phyloP scores from a whole-genome alignment of 1,284 basidiomycete genomes.

The Rhizopogon parksii region DNA sequence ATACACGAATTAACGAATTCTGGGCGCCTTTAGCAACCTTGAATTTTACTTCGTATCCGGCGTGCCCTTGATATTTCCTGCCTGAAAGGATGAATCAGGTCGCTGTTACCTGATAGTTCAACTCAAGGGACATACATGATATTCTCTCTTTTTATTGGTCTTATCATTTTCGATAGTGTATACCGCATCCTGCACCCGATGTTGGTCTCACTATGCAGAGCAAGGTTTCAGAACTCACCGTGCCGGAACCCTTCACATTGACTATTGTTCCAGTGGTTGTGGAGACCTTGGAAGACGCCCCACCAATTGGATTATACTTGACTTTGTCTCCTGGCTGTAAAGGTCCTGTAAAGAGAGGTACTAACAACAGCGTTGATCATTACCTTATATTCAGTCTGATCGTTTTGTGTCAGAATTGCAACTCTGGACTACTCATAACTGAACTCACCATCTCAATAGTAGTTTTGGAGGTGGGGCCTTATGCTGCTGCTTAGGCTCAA shows the following conservation, averaged over 20 bases:
- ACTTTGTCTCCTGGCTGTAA: constrained; percentile 35
- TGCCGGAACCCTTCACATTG: constrained; percentile 25
- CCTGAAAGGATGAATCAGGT: constrained; percentile 17
- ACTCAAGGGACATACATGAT: constrained; percentile 25
- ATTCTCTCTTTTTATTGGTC: constrained; percentile 36
- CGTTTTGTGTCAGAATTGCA: neutral
- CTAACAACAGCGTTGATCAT: too few species aligned
- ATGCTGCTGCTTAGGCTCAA: neutral
- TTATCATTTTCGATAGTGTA: constrained; percentile 39
- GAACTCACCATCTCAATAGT: neutral
- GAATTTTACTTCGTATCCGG: constrained; percentile 9
- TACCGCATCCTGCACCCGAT: constrained; percentile 20
- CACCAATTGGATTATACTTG: constrained; percentile 40
- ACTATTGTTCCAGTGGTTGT: constrained; percentile 34
- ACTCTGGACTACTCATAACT: neutral
- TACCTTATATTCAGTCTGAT: neutral
- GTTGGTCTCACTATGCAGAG: neutral
- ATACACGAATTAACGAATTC: neutral
- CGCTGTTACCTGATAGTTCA: neutral
- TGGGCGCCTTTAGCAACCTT: neutral
- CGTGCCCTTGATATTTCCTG: constrained; percentile 34
- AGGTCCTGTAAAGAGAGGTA: neutral
- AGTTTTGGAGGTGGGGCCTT: neutral
- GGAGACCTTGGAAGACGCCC: constrained; percentile 32
- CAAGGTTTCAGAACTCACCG: constrained; percentile 9